These are phyloP conservation scores for Bisporella sp. DNA, from an alignment of 2,329 filamentous ascomycete genomes.

Conservation along the genomic window DNA sequence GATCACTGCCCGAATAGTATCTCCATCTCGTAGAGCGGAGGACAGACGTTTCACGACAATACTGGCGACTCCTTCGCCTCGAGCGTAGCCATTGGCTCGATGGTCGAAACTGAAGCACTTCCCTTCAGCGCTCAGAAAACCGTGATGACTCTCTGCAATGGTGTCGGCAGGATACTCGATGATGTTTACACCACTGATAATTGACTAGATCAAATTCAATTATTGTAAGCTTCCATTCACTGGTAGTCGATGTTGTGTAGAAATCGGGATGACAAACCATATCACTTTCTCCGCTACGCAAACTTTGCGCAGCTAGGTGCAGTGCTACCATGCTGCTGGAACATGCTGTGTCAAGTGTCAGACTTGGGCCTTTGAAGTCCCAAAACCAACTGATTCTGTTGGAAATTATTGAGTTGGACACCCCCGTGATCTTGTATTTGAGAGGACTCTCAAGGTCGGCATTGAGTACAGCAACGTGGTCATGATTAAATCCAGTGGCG, in stretches of 20 bases:
- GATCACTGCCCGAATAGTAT: slow-evolving; percentile 45
- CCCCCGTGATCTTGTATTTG: slow-evolving; percentile 19
- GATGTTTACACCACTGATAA: slow-evolving; percentile 35
- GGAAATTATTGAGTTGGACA: slow-evolving; percentile 34
- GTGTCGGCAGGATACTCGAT: slow-evolving; percentile 49
- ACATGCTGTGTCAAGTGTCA: slow-evolving; percentile 51
- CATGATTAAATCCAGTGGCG: slow-evolving; percentile 27
- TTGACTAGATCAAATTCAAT: slow-evolving; percentile 42
- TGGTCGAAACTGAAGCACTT: slow-evolving; percentile 48
- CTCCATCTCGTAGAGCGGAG: slow-evolving; percentile 51
- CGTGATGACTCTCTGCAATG: slow-evolving; percentile 17
- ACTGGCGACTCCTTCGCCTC: slow-evolving; percentile 53
- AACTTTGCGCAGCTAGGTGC: slow-evolving; percentile 43
- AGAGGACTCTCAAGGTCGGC: background rate
- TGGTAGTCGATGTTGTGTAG: slow-evolving; percentile 30
- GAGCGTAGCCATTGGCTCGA: slow-evolving; percentile 55
- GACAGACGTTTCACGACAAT: slow-evolving; percentile 51
- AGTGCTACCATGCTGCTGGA: slow-evolving; percentile 47
- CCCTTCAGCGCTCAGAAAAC: slow-evolving; percentile 21
- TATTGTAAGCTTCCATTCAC: slow-evolving; percentile 24
- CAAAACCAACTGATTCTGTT: slow-evolving; percentile 50
- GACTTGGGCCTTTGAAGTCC: slow-evolving; percentile 41
- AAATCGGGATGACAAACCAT: slow-evolving; percentile 20
- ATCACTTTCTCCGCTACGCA: slow-evolving; percentile 30
- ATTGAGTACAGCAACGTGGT: slow-evolving; percentile 2